A percentile compares a stretch with the other conserved stretches of the same genome.
These are phyloP conservation scores for Epicoccum sorghinum DNA, from an alignment of 2,329 filamentous ascomycete species.

Conservation along the genomic window DNA sequence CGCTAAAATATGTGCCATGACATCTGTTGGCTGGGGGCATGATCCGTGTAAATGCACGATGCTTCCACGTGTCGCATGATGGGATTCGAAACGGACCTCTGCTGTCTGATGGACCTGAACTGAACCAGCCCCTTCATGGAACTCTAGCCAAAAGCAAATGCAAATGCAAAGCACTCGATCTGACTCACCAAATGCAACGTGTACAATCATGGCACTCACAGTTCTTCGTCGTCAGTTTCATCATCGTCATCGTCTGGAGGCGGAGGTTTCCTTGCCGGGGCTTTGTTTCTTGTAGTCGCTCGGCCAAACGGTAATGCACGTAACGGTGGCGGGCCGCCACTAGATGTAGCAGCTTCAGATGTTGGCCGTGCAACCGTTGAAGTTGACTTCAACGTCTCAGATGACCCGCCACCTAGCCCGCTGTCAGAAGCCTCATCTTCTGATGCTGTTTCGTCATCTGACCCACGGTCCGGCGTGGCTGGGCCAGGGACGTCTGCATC, in stretches of 20 bases:
- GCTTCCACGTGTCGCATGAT: conserved; percentile 1
- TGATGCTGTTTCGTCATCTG: conserved; percentile 46
- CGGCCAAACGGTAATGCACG: conserved; percentile 46
- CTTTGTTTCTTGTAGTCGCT: conserved; percentile 28
- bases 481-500: conserved; percentile 30
- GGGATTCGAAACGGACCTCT: conserved; percentile 3
- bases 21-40: no score
- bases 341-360: conserved; percentile 19
- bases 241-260: conserved; percentile 34
- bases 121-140: not conserved
- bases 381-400: conserved; percentile 26
- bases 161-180: not conserved
- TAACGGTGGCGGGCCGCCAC: conserved; percentile 37
- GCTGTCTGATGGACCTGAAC: not conserved
- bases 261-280: conserved; percentile 17
- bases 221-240: conserved; percentile 48
- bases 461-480: conserved; percentile 42
- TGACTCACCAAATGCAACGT: no score
- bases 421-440: conserved; percentile 30
- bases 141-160: not conserved
- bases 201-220: conserved; percentile 20
- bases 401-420: conserved; percentile 17
- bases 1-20: no score
- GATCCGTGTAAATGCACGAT: no score
- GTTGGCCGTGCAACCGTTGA: conserved; percentile 26